Percentiles rank a stretch among this genome's conserved stretches.
Evolutionary conservation across 2,329 filamentous ascomycete species (phyloP).

Genomic region (Alternaria gansuensis): DNA sequence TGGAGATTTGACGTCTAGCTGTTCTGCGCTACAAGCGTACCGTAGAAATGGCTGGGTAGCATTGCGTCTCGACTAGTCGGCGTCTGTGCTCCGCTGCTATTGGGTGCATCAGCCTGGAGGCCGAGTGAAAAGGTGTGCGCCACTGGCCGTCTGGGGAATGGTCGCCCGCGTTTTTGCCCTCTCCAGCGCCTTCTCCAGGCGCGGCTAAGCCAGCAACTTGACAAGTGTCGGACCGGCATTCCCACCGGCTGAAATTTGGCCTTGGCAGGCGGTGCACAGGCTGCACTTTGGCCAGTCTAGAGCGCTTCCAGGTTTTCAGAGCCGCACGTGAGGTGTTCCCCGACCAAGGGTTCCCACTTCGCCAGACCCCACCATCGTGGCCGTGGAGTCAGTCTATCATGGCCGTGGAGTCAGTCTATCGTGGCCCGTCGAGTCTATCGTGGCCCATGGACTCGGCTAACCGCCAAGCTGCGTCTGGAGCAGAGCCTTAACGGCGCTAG

Average conservation of each 20-base stretch:
- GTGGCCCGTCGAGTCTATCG: conserved; percentile 4
- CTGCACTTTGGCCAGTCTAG: not conserved
- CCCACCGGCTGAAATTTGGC: not conserved
- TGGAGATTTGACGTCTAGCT: conserved; percentile 8
- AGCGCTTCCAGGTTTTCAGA: conserved; percentile 7
- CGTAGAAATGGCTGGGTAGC: conserved; percentile 5
- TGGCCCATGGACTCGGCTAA: conserved; percentile 6
- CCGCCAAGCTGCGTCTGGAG: conserved; percentile 5
- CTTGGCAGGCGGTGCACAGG: not conserved
- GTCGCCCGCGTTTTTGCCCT: conserved; percentile 6
- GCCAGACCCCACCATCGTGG: conserved; percentile 5
- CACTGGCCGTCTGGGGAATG: conserved; percentile 6
- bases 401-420: too few species aligned
- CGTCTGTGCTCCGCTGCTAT: conserved; percentile 1
- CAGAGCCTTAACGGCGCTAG: not conserved
- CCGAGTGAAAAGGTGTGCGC: conserved; percentile 3
- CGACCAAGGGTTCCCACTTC: conserved; percentile 5
- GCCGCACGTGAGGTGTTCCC: conserved; percentile 9
- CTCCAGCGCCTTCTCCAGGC: conserved; percentile 6
- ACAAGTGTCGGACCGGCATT: conserved; percentile 12
- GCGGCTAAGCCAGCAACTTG: conserved; percentile 4
- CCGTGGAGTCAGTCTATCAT: not conserved
- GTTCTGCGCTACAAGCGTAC: conserved; percentile 3
- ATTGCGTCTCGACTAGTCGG: conserved; percentile 1
- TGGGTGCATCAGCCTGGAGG: conserved; percentile 2